Evolutionary conservation across 495 filamentous ascomycete genomes (phyloP), one percentile per base, ranked within the genome.

Genomic region (Trichoderma reesei): DNA sequence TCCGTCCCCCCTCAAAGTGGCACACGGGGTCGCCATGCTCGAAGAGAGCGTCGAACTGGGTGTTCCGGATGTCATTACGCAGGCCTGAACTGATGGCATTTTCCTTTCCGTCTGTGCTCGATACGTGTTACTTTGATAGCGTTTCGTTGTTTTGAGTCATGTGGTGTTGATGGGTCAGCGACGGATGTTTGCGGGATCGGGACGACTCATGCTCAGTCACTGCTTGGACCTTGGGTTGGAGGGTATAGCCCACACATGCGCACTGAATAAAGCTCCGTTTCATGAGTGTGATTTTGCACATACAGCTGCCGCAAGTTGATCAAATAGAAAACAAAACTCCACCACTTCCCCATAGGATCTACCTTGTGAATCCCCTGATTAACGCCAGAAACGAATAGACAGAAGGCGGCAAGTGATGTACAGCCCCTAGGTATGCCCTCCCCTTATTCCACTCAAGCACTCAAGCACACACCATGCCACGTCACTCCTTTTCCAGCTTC

Each of bases 11-110:
- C 36, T 81, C 5, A 78, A 82, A 41, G 76, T 82, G 3, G 65
- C 73, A 10, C 75, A 75, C 16, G 83, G 81, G 3, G 70, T 87
- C n/a, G 83, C 84, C 59, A 64, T 86, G 42, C 82, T 78, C 26
- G 85, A 88, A 68, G 83, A 88, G 69, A 79, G 76, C 39, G 79
- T 82, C 41, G 80, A 79, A 59, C 67, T 72, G 13, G 78, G 80
- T 13, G 74, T 78, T 10, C 76, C 81, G 13, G 82, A 87, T 68
- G 70, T 86, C 20, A 72, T 83, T 51, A 80, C 78, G 31, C 75
- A 80, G 62, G 63, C 31, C 6, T 65, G 33, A 46, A 33, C 11
- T 7, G 0, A 48, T 26, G n/a, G 1, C 42, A 3, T 33, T 34
- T 31, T 31, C 34, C 3, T 34, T 8, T 18, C 20, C 16, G n/a